A percentile compares a stretch with the other conserved stretches of the same genome.
These are phyloP conservation scores for Conticribra guillardii DNA, from an alignment of 108 stramenopile genomes.

Conservation along the genomic window DNA sequence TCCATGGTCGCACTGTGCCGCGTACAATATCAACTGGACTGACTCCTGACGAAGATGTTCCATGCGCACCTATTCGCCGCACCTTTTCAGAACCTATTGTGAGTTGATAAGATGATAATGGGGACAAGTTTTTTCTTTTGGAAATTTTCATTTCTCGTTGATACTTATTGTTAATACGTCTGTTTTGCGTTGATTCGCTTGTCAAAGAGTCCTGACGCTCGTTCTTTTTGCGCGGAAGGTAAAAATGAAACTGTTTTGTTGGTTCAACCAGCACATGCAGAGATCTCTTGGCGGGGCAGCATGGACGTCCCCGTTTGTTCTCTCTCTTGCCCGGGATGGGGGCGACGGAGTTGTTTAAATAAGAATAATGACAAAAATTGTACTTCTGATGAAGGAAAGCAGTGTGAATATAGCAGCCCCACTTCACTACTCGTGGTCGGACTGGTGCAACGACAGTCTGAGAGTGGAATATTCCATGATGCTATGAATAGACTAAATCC, in stretches of 20 bases:
- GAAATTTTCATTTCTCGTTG: too few relatives aligned
- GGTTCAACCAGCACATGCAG: not conserved
- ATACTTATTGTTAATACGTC: too few relatives aligned
- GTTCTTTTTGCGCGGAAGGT: too few relatives aligned
- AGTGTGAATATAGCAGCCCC: not conserved
- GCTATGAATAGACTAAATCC: not conserved
- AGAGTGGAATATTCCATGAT: constrained; percentile 13
- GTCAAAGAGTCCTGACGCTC: too few relatives aligned
- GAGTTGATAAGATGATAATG: not conserved
- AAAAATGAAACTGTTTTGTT: not conserved
- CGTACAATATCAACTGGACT: too few relatives aligned
- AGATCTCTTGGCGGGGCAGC: constrained; percentile 29
- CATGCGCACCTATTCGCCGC: constrained; percentile 24
- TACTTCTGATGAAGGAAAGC: not conserved
- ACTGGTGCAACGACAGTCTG: constrained; percentile 18
- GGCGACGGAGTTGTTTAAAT: too few relatives aligned
- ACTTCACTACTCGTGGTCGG: constrained; percentile 33
- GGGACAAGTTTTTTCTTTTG: not conserved
- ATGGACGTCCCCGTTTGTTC: constrained; percentile 35
- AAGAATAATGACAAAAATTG: too few relatives aligned
- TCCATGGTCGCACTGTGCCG: not conserved
- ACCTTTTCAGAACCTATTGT: constrained; percentile 33
- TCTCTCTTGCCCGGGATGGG: constrained; percentile 39
- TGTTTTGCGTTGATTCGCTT: not conserved
- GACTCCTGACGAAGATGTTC: too few relatives aligned